A percentile compares a stretch with the other conserved stretches of the same genome.
These are phyloP conservation scores for Geotrichum bryndzae DNA, from an alignment of 1,139 yeast genomes.

Conservation along the genomic window DNA sequence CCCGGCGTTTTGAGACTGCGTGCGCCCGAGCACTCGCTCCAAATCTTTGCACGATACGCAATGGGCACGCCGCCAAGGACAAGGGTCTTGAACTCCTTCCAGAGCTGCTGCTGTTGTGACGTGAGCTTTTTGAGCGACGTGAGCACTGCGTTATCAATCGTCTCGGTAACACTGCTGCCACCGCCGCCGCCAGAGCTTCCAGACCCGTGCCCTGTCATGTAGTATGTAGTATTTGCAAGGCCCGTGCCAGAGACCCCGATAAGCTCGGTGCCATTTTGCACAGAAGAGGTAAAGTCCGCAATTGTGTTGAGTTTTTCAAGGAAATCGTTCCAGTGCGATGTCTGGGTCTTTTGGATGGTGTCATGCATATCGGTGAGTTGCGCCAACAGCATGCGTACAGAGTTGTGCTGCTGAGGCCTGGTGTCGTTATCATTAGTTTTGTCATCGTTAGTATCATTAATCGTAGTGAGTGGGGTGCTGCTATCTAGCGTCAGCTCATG, in stretches of 20 bases:
- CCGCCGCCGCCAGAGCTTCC: conserved; percentile 7
- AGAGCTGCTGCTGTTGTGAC: conserved; percentile 21
- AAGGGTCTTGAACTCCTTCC: conserved; percentile 38
- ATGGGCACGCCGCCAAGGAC: conserved; percentile 46
- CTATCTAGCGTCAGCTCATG: background rate
- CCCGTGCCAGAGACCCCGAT: conserved; percentile 41
- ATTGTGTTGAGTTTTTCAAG: conserved; percentile 26
- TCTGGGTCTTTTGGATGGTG: conserved; percentile 31
- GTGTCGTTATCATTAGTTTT: background rate
- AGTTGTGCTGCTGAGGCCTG: conserved; percentile 19
- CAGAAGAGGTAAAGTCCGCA: conserved; percentile 2
- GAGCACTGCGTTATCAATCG: background rate
- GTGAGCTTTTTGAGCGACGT: conserved; percentile 19
- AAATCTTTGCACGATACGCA: conserved; percentile 44
- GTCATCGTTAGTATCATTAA: background rate
- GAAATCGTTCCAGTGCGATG: conserved; percentile 35
- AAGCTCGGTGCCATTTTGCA: conserved; percentile 32
- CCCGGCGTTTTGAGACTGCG: conserved; percentile 45
- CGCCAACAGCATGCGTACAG: conserved; percentile 32
- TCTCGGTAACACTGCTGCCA: background rate
- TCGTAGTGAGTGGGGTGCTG: background rate
- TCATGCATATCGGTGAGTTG: conserved; percentile 34
- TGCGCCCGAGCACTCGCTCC: conserved; percentile 55
- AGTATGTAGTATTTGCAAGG: conserved; percentile 13
- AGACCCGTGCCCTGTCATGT: background rate